phyloP scores from a whole-genome alignment of 2,329 filamentous ascomycete species.

The Phialemonium atrogriseum region DNA sequence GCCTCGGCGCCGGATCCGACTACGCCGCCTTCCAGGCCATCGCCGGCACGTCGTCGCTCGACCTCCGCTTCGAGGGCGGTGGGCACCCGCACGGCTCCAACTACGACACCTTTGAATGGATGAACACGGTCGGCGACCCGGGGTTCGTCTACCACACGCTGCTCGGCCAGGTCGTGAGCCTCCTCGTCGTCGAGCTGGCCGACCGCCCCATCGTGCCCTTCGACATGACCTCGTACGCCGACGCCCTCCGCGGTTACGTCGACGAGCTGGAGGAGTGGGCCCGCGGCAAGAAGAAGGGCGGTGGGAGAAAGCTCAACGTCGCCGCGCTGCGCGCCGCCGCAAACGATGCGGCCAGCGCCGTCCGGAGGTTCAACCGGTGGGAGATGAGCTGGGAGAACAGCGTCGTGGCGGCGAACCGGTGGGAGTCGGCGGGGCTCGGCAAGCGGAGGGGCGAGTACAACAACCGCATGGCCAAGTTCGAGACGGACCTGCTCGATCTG shows the following conservation, averaged over 20 bases:
- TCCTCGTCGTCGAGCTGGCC: conserved; percentile 78
- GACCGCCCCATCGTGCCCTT: conserved; percentile 78
- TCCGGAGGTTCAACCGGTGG: conserved; percentile 64
- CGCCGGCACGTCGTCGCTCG: conserved; percentile 78
- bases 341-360: conserved; percentile 47
- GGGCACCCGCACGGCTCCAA: conserved; percentile 69
- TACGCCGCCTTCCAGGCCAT: conserved; percentile 88
- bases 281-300: conserved; percentile 34
- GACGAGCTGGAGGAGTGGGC: conserved; percentile 59
- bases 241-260: conserved; percentile 55
- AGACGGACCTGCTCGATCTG: conserved; percentile 73
- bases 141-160: conserved; percentile 73
- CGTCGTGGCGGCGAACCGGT: conserved; percentile 63
- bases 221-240: conserved; percentile 67
- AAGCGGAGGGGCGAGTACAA: conserved; percentile 69
- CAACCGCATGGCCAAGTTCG: conserved; percentile 69
- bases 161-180: conserved; percentile 69
- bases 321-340: conserved; percentile 56
- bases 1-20: conserved; percentile 69
- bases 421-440: conserved; percentile 63
- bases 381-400: conserved; percentile 67
- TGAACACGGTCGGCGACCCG: conserved; percentile 71
- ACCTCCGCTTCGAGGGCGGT: conserved; percentile 67
- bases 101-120: conserved; percentile 86
- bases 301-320: conserved; percentile 36